Percentiles rank a stretch among this genome's conserved stretches.
Conservation (phyloP, 2,329 filamentous ascomycete genomes). For the Trichophyton simii region DNA sequence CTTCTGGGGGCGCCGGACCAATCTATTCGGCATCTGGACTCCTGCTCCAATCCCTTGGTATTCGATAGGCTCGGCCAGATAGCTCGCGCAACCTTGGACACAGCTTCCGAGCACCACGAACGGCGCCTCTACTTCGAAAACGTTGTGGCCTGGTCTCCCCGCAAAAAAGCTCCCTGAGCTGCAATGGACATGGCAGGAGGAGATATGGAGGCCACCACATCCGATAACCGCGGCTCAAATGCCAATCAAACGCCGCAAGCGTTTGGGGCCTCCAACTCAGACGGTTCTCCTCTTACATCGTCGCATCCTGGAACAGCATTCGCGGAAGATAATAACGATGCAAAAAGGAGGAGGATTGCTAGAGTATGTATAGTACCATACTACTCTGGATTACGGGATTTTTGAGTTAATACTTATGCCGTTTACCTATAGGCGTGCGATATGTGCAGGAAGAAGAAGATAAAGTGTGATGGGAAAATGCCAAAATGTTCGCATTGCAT, state of each 20-base stretch:
- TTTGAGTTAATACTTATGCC: neutral
- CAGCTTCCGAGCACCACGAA: neutral
- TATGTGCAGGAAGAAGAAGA: slow-evolving; percentile 87
- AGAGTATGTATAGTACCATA: slow-evolving; percentile 46
- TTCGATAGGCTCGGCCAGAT: neutral
- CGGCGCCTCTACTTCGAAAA: neutral
- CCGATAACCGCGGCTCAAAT: slow-evolving; percentile 43
- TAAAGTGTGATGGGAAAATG: slow-evolving; percentile 95
- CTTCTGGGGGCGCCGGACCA: neutral
- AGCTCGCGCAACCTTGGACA: neutral
- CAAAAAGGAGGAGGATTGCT: slow-evolving; percentile 79
- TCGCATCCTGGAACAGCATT: slow-evolving; percentile 32
- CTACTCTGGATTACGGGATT: neutral
- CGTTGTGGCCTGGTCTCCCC: neutral
- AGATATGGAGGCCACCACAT: slow-evolving; percentile 28
- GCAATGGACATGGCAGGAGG: slow-evolving; percentile 16
- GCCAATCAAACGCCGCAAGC: slow-evolving; percentile 54
- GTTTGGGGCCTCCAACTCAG: slow-evolving; percentile 50
- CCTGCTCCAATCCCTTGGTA: neutral
- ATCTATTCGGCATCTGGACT: neutral
- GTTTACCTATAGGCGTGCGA: slow-evolving; percentile 60
- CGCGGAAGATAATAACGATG: slow-evolving; percentile 52
- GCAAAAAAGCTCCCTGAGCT: neutral
- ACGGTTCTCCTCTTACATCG: slow-evolving; percentile 47
- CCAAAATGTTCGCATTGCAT: slow-evolving; percentile 90